Evolutionary conservation across 352 stramenopile genomes (phyloP).

Genomic region (Phytophthora syringae): DNA sequence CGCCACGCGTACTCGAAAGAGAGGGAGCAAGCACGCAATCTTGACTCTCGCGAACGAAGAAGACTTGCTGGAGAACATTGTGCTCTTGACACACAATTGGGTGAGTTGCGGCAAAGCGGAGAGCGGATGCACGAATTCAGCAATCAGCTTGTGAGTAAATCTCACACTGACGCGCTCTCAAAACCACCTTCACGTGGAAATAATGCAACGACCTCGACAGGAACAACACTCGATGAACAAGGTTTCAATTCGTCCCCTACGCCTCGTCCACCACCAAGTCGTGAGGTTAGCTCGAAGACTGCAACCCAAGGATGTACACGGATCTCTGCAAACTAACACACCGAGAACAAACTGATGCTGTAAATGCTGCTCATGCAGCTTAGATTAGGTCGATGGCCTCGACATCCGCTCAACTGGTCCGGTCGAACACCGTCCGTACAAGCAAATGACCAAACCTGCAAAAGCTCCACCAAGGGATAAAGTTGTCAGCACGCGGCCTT

Average conservation of each 20-base stretch:
- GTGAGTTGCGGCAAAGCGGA: constrained; percentile 40
- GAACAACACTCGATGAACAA: neutral
- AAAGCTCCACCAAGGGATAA: constrained; percentile 15
- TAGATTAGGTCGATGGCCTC: constrained; percentile 35
- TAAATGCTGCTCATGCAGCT: constrained; percentile 25
- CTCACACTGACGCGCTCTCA: constrained; percentile 45
- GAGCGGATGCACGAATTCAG: constrained; percentile 66
- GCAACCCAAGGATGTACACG: constrained; percentile 2
- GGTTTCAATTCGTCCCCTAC: constrained; percentile 9
- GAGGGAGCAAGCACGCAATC: constrained; percentile 43
- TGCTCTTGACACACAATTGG: constrained; percentile 49
- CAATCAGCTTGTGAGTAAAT: constrained; percentile 71
- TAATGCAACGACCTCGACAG: neutral
- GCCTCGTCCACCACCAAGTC: constrained; percentile 19
- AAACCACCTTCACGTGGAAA: neutral
- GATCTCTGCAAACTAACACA: neutral
- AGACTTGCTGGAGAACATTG: constrained; percentile 39
- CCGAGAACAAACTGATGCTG: neutral
- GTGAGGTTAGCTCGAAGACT: constrained; percentile 11
- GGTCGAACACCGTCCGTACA: neutral
- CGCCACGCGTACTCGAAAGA: constrained; percentile 50
- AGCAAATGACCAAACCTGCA: constrained; percentile 19
- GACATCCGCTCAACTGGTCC: constrained; percentile 8
- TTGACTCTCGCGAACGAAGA: constrained; percentile 43
- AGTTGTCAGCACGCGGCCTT: constrained; percentile 4